phyloP scores from a whole-genome alignment of 306 rosid species.

The Canavalia ensiformis region DNA sequence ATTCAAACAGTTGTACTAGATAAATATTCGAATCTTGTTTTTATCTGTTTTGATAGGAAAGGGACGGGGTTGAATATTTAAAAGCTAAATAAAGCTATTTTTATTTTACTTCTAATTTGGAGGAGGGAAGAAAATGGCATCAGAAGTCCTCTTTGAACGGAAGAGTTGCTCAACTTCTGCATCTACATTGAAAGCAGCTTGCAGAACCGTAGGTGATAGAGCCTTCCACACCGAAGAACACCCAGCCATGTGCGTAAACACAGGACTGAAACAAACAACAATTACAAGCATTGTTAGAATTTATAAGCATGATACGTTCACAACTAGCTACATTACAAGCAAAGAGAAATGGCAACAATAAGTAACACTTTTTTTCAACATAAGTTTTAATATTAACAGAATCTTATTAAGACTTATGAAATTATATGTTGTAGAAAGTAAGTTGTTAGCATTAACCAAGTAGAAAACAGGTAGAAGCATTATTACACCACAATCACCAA shows the following conservation, averaged over 20 bases:
- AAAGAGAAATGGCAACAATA: background rate
- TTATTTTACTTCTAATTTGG: constrained; percentile 51
- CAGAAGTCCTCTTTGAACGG: constrained; percentile 80
- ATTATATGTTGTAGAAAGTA: too few relatives aligned
- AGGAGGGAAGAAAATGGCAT: constrained; percentile 91
- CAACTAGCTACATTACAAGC: background rate
- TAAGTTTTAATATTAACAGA: background rate
- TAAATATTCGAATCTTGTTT: background rate
- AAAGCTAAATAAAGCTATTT: background rate
- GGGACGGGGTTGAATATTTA: constrained; percentile 4
- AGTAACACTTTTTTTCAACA: background rate
- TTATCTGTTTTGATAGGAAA: too few relatives aligned
- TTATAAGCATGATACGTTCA: background rate
- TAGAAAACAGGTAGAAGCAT: background rate
- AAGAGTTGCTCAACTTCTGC: constrained; percentile 63
- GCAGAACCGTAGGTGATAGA: constrained; percentile 70
- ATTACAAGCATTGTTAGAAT: background rate
- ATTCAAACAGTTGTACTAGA: constrained; percentile 1
- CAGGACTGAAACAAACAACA: constrained; percentile 62
- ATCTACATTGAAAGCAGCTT: constrained; percentile 83
- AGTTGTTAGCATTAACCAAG: background rate
- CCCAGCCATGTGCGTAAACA: constrained; percentile 90
- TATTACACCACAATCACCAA: background rate
- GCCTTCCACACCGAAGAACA: constrained; percentile 85
- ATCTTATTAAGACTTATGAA: background rate